Percentiles rank a stretch among this genome's conserved stretches.
These are phyloP conservation scores for Phytophthora fragariaefolia DNA, from an alignment of 352 stramenopile genomes.

Conservation along the genomic window DNA sequence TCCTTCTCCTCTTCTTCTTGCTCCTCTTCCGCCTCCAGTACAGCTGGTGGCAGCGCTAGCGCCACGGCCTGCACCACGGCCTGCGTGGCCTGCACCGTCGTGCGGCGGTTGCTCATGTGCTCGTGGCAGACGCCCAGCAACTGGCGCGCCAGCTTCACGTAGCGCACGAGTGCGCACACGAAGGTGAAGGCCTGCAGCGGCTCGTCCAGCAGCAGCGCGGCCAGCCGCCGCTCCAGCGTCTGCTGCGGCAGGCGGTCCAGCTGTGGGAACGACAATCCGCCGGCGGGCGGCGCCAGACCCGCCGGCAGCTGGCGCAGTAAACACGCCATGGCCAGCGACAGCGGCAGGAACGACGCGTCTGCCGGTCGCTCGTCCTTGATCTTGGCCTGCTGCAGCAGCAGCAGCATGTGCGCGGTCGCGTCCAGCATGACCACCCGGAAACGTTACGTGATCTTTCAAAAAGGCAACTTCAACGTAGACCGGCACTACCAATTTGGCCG, in stretches of 20 bases:
- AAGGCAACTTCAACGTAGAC: too few species aligned
- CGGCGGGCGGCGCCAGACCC: slow-evolving; percentile 44
- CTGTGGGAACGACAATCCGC: slow-evolving; percentile 47
- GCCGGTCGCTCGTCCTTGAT: slow-evolving; percentile 47
- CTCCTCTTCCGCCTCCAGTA: slow-evolving; percentile 10
- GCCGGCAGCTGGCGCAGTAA: slow-evolving; percentile 53
- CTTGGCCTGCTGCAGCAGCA: slow-evolving; percentile 57
- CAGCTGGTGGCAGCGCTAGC: slow-evolving; percentile 16
- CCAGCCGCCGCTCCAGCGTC: slow-evolving; percentile 41
- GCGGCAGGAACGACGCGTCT: slow-evolving; percentile 58
- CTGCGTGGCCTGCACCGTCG: slow-evolving; percentile 42
- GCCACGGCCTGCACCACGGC: slow-evolving; percentile 42
- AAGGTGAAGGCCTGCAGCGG: slow-evolving; percentile 39
- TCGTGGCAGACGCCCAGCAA: slow-evolving; percentile 51
- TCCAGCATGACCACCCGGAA: slow-evolving; percentile 54
- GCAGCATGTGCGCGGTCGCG: slow-evolving; percentile 50
- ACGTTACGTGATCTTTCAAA: too few species aligned
- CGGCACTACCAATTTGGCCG: too few species aligned
- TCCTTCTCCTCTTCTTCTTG: background rate
- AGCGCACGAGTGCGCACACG: slow-evolving; percentile 46
- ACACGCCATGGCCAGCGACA: slow-evolving; percentile 56
- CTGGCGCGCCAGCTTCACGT: slow-evolving; percentile 45
- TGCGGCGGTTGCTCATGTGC: slow-evolving; percentile 40
- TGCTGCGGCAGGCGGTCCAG: slow-evolving; percentile 47
- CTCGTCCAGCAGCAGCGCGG: slow-evolving; percentile 34